Evolutionary conservation across 208 protist genomes (phyloP), one percentile per base, ranked within the genome.

Genomic region (Leishmania lainsoni): DNA sequence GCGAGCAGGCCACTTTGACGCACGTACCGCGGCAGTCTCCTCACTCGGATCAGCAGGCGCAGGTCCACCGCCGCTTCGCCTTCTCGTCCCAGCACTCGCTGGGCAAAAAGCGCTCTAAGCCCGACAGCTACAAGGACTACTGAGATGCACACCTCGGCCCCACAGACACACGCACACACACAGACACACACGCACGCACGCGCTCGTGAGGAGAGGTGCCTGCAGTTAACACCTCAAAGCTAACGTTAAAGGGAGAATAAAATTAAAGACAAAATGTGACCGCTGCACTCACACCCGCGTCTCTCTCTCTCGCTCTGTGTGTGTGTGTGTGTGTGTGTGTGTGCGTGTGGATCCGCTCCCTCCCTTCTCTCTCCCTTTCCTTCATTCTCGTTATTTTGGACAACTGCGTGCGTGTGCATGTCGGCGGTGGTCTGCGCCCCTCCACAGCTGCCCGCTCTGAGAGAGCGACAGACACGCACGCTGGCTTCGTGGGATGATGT

Each of bases 51-150:
- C 71, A 75, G 14, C 77, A 42, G 54, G 52, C 61, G 5, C 73
- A 59, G 32, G 54, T 26, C 14, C 77, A 86, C 65, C 82, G 78
- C 54, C 77, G 82, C 10, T 56, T 78, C 52, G 29, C 77, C 56
- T 82, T 81, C 78, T 9, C 77, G 1, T 20, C 73, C 5, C 82
- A 86, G 74, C 82, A 86, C 74, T 78, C 82, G 20, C 56, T 81
- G 45, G 89, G 91, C 8, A 90, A 85, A 83, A 94, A 94, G 73
- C 85, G 91, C 20, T 83, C 77, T 2, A 94, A 94, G 82, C 91
- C 91, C n/a, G 89, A 91, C 17, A 87, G 87, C 84, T 94, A 91
- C 76, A 81, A 86, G 72, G 91, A 94, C 76, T 92, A 93, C 80
- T 86, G 39, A 79, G 52, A 48, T 42, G 42, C 68, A 29, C 42